A percentile compares a stretch with the other conserved stretches of the same genome.
Conservation (phyloP, 345 rosid species). For the Moricandia moricandioides region DNA sequence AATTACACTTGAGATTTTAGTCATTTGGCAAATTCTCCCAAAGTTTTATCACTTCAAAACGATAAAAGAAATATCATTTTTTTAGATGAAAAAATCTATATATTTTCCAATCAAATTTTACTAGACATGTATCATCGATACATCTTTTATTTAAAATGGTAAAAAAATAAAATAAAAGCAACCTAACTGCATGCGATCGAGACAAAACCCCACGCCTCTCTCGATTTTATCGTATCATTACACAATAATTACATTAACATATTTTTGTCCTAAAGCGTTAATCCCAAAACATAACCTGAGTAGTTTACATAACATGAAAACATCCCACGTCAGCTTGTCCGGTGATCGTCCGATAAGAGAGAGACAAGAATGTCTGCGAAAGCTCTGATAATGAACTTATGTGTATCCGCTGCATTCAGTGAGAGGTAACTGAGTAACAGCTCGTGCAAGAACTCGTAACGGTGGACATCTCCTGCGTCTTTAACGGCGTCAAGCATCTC, state of each 20-base stretch:
- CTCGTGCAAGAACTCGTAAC: constrained; percentile 76
- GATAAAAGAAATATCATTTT: background rate
- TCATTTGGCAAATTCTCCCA: too few relatives aligned
- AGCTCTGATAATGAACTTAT: constrained; percentile 68
- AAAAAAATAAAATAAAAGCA: too few relatives aligned
- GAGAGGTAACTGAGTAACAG: constrained; percentile 70
- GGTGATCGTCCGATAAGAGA: constrained; percentile 37
- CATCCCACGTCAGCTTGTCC: constrained; percentile 30
- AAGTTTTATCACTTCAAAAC: background rate
- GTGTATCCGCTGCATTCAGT: constrained; percentile 62
- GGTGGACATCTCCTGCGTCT: constrained; percentile 38
- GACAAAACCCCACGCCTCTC: constrained; percentile 37
- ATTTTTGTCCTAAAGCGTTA: constrained; percentile 15
- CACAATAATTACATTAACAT: constrained; percentile 25
- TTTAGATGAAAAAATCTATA: background rate
- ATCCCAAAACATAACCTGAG: background rate
- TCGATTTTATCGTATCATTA: constrained; percentile 34
- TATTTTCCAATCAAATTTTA: background rate
- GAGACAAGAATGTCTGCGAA: constrained; percentile 62
- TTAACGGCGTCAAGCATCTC: constrained; percentile 87
- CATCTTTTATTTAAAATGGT: background rate
- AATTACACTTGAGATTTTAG: too few relatives aligned
- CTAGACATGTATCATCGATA: background rate
- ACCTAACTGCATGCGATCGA: constrained; percentile 18
- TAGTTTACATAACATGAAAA: background rate